phyloP scores from a whole-genome alignment of 495 filamentous ascomycete species.

The Lophiostoma macrostomum region DNA sequence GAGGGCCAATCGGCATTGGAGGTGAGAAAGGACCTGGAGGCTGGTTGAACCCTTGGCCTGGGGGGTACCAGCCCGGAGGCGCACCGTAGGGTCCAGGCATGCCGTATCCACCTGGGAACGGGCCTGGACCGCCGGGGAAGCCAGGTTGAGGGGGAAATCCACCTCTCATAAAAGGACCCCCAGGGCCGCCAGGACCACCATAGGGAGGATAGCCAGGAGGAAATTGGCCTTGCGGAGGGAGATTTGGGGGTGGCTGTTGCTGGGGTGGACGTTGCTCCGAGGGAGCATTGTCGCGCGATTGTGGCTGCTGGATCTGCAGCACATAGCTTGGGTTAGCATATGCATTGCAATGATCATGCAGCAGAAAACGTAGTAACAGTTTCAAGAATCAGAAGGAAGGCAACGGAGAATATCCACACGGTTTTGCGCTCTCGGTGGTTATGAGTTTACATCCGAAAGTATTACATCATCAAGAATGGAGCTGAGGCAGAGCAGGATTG shows the following conservation, averaged over 20 bases:
- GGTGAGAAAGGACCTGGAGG: slow-evolving; percentile 39
- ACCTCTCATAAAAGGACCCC: slow-evolving; percentile 44
- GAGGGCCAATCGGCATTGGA: slow-evolving; percentile 42
- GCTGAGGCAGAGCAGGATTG: slow-evolving; percentile 13
- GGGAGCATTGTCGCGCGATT: slow-evolving; percentile 16
- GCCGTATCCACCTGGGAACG: slow-evolving; percentile 47
- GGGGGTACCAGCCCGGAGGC: slow-evolving; percentile 70
- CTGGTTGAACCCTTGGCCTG: slow-evolving; percentile 76
- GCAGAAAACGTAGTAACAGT: neutral
- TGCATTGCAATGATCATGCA: neutral
- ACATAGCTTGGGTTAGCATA: slow-evolving; percentile 15
- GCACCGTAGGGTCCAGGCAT: slow-evolving; percentile 50
- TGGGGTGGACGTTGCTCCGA: slow-evolving; percentile 44
- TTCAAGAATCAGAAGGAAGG: slow-evolving; percentile 92
- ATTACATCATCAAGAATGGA: slow-evolving; percentile 64
- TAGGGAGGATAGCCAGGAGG: slow-evolving; percentile 41
- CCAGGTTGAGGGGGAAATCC: slow-evolving; percentile 62
- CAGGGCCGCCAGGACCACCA: slow-evolving; percentile 6
- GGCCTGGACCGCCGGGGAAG: slow-evolving; percentile 40
- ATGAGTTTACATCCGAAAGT: slow-evolving; percentile 74
- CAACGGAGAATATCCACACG: slow-evolving; percentile 97
- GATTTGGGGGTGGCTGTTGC: slow-evolving; percentile 36
- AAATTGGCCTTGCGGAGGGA: slow-evolving; percentile 38
- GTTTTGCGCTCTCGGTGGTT: slow-evolving; percentile 87
- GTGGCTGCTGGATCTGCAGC: slow-evolving; percentile 35